phyloP scores from a whole-genome alignment of 257 asterid species.

The Nicotiana otophora region DNA sequence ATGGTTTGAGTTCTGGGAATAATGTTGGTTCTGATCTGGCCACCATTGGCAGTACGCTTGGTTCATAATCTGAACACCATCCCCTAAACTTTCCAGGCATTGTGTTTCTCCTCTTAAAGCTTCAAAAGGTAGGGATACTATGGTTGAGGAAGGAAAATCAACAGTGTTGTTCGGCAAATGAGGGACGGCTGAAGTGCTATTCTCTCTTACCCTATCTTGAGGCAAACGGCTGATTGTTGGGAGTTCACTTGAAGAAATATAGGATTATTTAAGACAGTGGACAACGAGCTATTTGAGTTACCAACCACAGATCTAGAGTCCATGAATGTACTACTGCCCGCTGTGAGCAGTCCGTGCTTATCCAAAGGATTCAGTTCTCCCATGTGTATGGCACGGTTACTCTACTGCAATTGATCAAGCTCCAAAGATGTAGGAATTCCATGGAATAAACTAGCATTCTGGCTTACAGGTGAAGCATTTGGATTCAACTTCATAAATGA shows the following conservation, averaged over 20 bases:
- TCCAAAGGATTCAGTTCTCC: slow-evolving; percentile 34
- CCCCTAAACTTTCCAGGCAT: slow-evolving; percentile 40
- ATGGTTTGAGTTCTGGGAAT: slow-evolving; percentile 26
- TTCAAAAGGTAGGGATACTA: slow-evolving; percentile 35
- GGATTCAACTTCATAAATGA: slow-evolving; percentile 46
- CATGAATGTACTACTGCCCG: slow-evolving; percentile 30
- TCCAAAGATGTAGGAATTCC: slow-evolving; percentile 52
- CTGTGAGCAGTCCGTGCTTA: slow-evolving; percentile 31
- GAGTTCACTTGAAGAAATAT: slow-evolving; percentile 44
- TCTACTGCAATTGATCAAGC: slow-evolving; percentile 52
- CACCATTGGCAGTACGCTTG: slow-evolving; percentile 36
- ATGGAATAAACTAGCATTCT: slow-evolving; percentile 41
- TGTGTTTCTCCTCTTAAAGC: slow-evolving; percentile 42
- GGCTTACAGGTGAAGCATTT: slow-evolving; percentile 33
- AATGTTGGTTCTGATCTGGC: slow-evolving; percentile 37
- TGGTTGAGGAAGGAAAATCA: slow-evolving; percentile 31
- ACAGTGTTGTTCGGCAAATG: slow-evolving; percentile 33
- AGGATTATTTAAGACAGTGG: slow-evolving; percentile 26
- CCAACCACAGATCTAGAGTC: slow-evolving; percentile 31
- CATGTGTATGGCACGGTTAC: slow-evolving; percentile 20
- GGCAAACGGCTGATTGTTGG: background rate
- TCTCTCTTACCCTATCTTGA: no score
- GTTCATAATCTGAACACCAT: slow-evolving; percentile 25
- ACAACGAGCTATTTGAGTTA: slow-evolving; percentile 32
- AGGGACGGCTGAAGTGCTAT: slow-evolving; percentile 18